Percentiles rank a stretch among this genome's conserved stretches.
Conservation (phyloP, 495 filamentous ascomycete species). For the Lineolata rhizophorae region DNA sequence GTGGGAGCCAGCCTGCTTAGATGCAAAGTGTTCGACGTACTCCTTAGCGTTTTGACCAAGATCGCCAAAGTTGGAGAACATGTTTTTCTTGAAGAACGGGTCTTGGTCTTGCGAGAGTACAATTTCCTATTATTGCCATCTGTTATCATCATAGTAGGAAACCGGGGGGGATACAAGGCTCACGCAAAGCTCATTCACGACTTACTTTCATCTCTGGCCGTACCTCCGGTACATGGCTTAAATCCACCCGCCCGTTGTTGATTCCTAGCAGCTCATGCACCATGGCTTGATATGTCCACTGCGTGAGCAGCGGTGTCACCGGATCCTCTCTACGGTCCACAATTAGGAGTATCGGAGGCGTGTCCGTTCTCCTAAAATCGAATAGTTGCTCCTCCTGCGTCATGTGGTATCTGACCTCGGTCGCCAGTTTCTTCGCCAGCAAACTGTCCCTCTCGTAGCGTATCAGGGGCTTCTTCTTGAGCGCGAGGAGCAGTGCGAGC, state of each 20-base stretch:
- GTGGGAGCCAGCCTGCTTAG: conserved; percentile 74
- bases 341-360: conserved; percentile 76
- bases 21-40: conserved; percentile 94
- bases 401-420: conserved; percentile 75
- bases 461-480: conserved; percentile 93
- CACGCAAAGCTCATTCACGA: background rate
- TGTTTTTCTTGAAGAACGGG: conserved; percentile 98
- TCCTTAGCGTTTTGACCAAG: conserved; percentile 95
- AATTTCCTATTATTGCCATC: conserved; percentile 35
- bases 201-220: conserved; percentile 56
- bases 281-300: conserved; percentile 99
- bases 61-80: conserved; percentile 97
- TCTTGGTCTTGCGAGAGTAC: conserved; percentile 94
- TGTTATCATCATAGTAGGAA: background rate
- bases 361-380: conserved; percentile 89
- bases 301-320: conserved; percentile 81
- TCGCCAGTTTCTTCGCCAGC: conserved; percentile 76
- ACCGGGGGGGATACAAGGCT: background rate
- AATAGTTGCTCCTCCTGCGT: conserved; percentile 94
- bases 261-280: conserved; percentile 92
- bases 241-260: conserved; percentile 72
- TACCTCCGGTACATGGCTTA: conserved; percentile 72
- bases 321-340: conserved; percentile 88
- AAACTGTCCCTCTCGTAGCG: conserved; percentile 84
- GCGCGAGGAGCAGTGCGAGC: conserved; percentile 55